phyloP scores from a whole-genome alignment of 23 red algal species.

The Gracilariopsis chorda region DNA sequence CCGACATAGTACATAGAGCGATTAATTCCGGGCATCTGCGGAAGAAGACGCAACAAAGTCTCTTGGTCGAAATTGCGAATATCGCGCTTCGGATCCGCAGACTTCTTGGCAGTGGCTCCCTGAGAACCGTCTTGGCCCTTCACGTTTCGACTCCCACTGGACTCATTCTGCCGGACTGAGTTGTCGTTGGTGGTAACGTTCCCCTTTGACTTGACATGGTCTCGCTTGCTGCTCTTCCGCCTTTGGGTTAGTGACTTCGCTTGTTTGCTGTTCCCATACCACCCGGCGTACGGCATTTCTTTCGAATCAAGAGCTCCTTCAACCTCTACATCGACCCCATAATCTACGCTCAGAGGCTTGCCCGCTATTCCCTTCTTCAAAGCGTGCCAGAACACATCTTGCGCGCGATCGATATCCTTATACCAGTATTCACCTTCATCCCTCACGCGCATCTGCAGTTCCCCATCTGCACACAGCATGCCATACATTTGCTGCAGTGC shows the following conservation, averaged over 20 bases:
- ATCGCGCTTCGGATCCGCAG: neutral
- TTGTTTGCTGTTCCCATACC: conserved; percentile 17
- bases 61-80: conserved; percentile 52
- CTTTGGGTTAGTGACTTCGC: too few relatives aligned
- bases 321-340: conserved; percentile 63
- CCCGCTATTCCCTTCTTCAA: conserved; percentile 21
- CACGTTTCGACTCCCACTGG: too few relatives aligned
- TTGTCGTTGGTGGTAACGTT: neutral
- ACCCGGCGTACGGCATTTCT: conserved; percentile 35
- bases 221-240: too few relatives aligned
- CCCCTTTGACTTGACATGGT: neutral
- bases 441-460: neutral
- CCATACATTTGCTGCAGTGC: neutral
- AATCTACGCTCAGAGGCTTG: conserved; percentile 12
- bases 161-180: neutral
- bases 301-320: conserved; percentile 54
- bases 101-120: too few relatives aligned
- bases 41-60: conserved; percentile 40
- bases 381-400: conserved; percentile 44
- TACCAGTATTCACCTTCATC: neutral
- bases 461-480: neutral
- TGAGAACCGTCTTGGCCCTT: too few relatives aligned
- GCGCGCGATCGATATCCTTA: neutral
- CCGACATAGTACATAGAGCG: conserved; percentile 88
- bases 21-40: conserved; percentile 78